Evolutionary conservation across 2,329 filamentous ascomycete species (phyloP), one percentile per base, ranked within the genome.

Genomic region (Incumbomyces delicatus): DNA sequence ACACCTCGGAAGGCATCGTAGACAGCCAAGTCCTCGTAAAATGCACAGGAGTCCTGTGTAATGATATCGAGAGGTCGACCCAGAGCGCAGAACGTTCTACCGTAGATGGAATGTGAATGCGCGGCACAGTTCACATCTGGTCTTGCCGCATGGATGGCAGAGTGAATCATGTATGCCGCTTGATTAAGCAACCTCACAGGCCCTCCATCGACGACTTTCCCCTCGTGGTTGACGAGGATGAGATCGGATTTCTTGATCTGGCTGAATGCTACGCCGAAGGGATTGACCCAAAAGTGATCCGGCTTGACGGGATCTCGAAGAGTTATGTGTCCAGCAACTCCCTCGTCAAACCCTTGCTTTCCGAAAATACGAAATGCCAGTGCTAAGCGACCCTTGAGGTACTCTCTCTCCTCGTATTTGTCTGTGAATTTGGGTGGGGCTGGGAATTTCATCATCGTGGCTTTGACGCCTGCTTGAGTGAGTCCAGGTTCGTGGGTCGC

Each of bases 211-310:
- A 85, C 74, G 18, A 85, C 72, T 18, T 76, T 65, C 1, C 81
- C 81, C 0, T 72, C 60, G 42, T 77, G 69, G 54, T 81, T 71
- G 1, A 85, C 80, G 13, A 74, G 76, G 45, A 85, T 83, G n/a
- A 86, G 69, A 53, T 85, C 80, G 0, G 77, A 80, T 0, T 73
- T 71, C 47, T 77, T 81, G 36, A 85, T 75, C 45, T 78, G 65
- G 5, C 74, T 75, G 63, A 81, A 83, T 2, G 76, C 71, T 1
- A 77, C 70, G 10, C 78, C 78, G 47, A 83, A 80, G 0, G 80
- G 80, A 53, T 83, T 83, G 3, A 84, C 77, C 80, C 78, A 82
- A 64, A 82, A 81, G 0, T 71, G 76, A 4, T 66, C 61, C 0
- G 75, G 74, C 33, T 79, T 72, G 6, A 81, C 71, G 0, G 79